Evolutionary conservation across 2,329 filamentous ascomycete species (phyloP).

Genomic region (Fusarium transvaalense): DNA sequence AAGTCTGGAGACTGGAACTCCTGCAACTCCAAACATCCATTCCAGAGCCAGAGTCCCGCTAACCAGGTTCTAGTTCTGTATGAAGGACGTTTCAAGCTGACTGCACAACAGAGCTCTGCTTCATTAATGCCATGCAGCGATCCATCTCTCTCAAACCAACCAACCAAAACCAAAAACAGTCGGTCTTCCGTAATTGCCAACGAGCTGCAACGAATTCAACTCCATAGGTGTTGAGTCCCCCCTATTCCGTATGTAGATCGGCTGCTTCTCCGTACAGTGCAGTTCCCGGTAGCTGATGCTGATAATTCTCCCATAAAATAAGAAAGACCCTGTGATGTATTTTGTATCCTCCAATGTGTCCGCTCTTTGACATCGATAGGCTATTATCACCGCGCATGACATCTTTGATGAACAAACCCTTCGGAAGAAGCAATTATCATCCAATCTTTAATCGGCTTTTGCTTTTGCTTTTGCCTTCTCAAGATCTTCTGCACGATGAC

Average conservation of each 20-base stretch:
- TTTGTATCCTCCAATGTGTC: not conserved
- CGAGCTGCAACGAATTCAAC: conserved; percentile 36
- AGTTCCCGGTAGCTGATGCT: not conserved
- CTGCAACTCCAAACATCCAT: conserved; percentile 3
- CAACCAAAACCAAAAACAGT: conserved; percentile 10
- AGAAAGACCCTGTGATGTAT: not conserved
- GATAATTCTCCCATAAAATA: not conserved
- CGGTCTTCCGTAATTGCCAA: conserved; percentile 36
- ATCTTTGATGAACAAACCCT: conserved; percentile 1
- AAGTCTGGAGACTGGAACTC: not conserved
- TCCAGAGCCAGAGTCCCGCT: conserved; percentile 1
- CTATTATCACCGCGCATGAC: not conserved
- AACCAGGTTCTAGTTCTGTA: conserved; percentile 15
- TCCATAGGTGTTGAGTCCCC: conserved; percentile 32
- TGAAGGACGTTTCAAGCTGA: conserved; percentile 37
- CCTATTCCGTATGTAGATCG: conserved; percentile 39
- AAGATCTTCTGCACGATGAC: not conserved
- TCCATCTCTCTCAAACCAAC: conserved; percentile 26
- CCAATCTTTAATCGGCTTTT: not conserved
- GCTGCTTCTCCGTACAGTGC: conserved; percentile 22
- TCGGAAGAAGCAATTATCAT: conserved; percentile 10
- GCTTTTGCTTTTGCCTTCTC: not conserved
- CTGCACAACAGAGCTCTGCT: conserved; percentile 6
- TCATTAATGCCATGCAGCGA: conserved; percentile 28
- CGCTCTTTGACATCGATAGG: not conserved